Base-by-base conservation (phyloP, 2,329 filamentous ascomycete genomes). In the Alternaria postmessia region DNA sequence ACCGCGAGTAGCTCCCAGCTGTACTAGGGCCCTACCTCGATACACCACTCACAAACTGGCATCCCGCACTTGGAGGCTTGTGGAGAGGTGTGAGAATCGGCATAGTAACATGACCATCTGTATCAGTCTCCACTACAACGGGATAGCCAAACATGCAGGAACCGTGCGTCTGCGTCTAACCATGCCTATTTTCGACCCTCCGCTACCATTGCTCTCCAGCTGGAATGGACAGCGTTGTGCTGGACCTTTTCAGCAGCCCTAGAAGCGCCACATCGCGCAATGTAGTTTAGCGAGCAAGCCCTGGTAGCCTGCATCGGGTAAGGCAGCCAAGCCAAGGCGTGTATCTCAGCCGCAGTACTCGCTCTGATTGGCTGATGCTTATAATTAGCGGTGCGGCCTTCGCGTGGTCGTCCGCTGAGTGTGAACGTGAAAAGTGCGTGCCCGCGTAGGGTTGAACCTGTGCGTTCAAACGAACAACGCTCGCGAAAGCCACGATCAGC, bases 1-100 rank as follows among this genome's bases (percentile, higher is more conserved):
- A 70, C 62, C 66, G 59, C 74, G 69, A 71, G 71, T 70, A 73
- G 69, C 67, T 64, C 67, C 75, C 75, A 78, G 76, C 76, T 78
- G 75, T 73, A 65, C 62, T 66, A 55, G 62, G 66, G 61, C 61
- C 61, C 61, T 54, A 44, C 36, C 57, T 59, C 44, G 71, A 61
- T 61, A 48, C 30, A 70, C 69, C 70, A 72, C 74, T 76, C 73
- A 78, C 73, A 73, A 74, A 75, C 51, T 67, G 67, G 61, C 71
- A 66, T 66, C 54, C 62, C 59, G 60, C 56, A 63, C 65, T 61
- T 67, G 60, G 66, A 53, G 69, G 63, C 68, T 70, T 70, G 69
- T 65, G 59, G 62, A 62, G 54, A 67, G 65, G 65, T 71, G 72
- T 70, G 65, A 72, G 70, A 51, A 24, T 49, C 46, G 51, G 42